Percentiles rank a stretch among this genome's conserved stretches.
Conservation (phyloP, 208 protist species). For the Pavlovales sp. region DNA sequence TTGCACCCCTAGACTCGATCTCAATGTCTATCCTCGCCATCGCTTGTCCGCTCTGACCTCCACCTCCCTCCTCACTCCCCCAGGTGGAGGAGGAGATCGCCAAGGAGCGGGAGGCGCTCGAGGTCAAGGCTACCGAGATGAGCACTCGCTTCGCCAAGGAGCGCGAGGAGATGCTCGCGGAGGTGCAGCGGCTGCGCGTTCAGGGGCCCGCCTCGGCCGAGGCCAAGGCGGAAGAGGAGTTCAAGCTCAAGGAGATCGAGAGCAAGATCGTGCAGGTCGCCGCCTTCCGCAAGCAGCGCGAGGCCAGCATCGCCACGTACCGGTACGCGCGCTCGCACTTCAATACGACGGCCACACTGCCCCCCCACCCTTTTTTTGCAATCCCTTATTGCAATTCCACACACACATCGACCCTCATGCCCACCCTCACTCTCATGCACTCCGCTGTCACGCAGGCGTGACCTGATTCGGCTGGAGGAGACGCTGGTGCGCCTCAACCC, state of each 20-base stretch:
- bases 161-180: background rate
- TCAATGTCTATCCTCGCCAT: too few species aligned
- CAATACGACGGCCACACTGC: too few species aligned
- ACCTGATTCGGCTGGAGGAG: background rate
- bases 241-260: background rate
- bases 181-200: background rate
- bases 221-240: background rate
- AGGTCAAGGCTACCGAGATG: background rate
- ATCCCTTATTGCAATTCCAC: too few species aligned
- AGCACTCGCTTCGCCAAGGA: background rate
- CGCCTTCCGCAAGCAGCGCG: background rate
- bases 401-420: too few species aligned
- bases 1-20: too few species aligned
- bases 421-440: too few species aligned
- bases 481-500: background rate
- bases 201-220: too few species aligned
- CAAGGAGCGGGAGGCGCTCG: background rate
- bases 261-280: background rate
- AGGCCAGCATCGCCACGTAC: background rate
- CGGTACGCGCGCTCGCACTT: too few species aligned
- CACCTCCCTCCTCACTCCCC: too few species aligned
- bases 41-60: too few species aligned
- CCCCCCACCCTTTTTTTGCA: too few species aligned
- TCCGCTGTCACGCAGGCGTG: too few species aligned
- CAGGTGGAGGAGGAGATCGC: slow-evolving; percentile 10